Evolutionary conservation across 2,329 filamentous ascomycete species (phyloP), one percentile per base, ranked within the genome.

Genomic region (Nakataea oryzae): DNA sequence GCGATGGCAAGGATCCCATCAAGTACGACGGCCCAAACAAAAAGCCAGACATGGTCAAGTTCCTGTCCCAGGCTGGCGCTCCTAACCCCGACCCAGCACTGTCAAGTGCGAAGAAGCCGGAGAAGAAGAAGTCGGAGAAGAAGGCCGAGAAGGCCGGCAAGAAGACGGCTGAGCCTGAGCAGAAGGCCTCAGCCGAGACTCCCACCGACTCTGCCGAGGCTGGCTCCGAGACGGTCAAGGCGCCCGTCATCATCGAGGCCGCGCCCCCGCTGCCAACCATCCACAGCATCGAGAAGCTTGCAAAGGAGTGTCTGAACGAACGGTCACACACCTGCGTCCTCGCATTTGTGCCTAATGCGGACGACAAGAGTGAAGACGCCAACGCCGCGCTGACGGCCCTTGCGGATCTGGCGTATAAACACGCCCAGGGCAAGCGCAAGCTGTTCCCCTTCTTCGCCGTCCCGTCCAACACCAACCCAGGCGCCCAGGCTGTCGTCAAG

Each of bases 401-500:
- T 3, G 84, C 88, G 2, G 84, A 92, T 62, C 82, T 97, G 62
- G 85, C 87, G 61, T 84, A 88, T 73, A 96, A 93, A 75, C 86
- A 96, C 70, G 77, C 82, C 41, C 79, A 85, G 66, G 81, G 81
- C 59, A 80, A 86, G 61, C 83, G 84, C 34, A 85, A 87, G 62
- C 76, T 93, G 1, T 96, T 97, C 78, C 91, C 93, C 28, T 89
- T 96, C 75, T 93, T 88, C 72, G 85, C 87, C 59, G 79, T 97
- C 0, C 83, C 90, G 1, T 57, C 29, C 14, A 78, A 78, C 55
- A 77, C 80, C 50, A 88, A 88, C 66, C 74, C 79, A n/a, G 81
- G 80, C 9, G 81, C 82, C 0, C 73, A 76, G 1, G 72, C 74
- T 6, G 73, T 93, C 5, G 78, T 86, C 62, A 75, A 80, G 54